A percentile compares a stretch with the other conserved stretches of the same genome.
Conservation (phyloP, 495 filamentous ascomycete genomes). For the Xylaria telfairii region DNA sequence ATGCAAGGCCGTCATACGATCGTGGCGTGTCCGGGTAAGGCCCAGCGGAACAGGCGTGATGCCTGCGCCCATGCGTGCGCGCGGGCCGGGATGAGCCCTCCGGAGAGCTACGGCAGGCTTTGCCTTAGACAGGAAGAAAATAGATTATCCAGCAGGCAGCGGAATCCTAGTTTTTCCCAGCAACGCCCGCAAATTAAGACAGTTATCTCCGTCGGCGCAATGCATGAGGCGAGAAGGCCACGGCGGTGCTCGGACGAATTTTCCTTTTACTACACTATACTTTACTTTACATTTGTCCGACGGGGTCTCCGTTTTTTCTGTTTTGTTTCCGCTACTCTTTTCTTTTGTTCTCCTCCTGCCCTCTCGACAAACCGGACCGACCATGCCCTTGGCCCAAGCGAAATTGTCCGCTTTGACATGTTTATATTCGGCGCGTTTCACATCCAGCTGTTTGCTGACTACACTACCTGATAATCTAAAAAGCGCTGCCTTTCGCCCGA, state of each 20-base stretch:
- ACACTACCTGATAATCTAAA: neutral
- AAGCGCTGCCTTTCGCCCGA: constrained; percentile 11
- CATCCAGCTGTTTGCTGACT: constrained; percentile 3
- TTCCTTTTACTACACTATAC: too few relatives aligned
- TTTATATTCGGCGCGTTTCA: constrained; percentile 9
- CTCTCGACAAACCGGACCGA: too few relatives aligned
- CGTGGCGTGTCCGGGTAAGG: constrained; percentile 14
- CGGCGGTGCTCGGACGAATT: too few relatives aligned
- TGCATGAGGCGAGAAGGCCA: constrained; percentile 2
- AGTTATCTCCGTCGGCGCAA: constrained; percentile 7
- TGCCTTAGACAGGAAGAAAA: neutral
- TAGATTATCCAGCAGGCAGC: neutral
- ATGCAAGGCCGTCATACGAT: constrained; percentile 18
- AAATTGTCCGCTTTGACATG: constrained; percentile 7
- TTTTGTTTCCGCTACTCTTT: constrained; percentile 1
- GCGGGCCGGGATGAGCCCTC: constrained; percentile 13
- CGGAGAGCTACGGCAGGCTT: constrained; percentile 1
- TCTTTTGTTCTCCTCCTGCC: too few relatives aligned
- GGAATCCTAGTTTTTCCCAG: constrained; percentile 6
- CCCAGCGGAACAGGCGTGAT: constrained; percentile 21
- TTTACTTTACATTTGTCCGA: too few relatives aligned
- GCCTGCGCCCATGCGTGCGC: constrained; percentile 5
- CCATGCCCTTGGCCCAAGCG: constrained; percentile 1
- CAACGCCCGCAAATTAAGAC: constrained; percentile 1
- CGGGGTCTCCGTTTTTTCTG: neutral